These are phyloP conservation scores for Cryptosporidium tyzzeri DNA, from an alignment of 169 alveolate species.

Conservation along the genomic window DNA sequence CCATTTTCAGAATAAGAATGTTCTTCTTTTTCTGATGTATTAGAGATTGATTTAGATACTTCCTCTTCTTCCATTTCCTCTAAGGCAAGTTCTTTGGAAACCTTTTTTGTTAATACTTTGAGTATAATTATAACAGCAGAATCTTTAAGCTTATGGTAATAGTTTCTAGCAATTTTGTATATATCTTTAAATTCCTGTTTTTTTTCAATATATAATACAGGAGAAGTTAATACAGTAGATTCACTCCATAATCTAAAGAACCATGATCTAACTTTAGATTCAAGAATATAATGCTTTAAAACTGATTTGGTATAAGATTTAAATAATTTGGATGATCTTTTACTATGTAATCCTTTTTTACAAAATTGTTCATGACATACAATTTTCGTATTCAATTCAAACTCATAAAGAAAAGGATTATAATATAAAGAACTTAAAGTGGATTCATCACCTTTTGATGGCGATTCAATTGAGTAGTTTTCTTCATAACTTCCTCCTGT, in stretches of 20 bases:
- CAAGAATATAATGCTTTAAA: constrained; percentile 38
- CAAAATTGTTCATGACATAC: constrained; percentile 25
- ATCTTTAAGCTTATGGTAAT: constrained; percentile 32
- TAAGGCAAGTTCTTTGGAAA: constrained; percentile 4
- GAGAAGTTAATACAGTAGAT: constrained; percentile 63
- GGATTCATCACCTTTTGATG: background rate
- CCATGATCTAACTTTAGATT: constrained; percentile 61
- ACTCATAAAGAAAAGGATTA: constrained; percentile 6
- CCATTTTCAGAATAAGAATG: background rate
- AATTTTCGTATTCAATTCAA: background rate
- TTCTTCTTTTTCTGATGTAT: background rate
- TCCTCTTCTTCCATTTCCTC: constrained; percentile 24
- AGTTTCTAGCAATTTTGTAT: constrained; percentile 11
- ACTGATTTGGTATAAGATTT: constrained; percentile 7
- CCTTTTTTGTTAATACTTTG: constrained; percentile 34
- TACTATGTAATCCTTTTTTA: constrained; percentile 32
- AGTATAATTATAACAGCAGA: constrained; percentile 49
- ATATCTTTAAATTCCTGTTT: constrained; percentile 15
- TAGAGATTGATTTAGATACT: background rate
- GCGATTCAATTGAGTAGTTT: constrained; percentile 8
- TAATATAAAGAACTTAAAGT: background rate
- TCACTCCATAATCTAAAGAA: constrained; percentile 68
- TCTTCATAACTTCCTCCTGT: background rate
- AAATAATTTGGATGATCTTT: constrained; percentile 10
- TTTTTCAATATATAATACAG: constrained; percentile 33